Base-by-base conservation (phyloP, 345 rosid genomes). In the Eucalyptus tenuipes region DNA sequence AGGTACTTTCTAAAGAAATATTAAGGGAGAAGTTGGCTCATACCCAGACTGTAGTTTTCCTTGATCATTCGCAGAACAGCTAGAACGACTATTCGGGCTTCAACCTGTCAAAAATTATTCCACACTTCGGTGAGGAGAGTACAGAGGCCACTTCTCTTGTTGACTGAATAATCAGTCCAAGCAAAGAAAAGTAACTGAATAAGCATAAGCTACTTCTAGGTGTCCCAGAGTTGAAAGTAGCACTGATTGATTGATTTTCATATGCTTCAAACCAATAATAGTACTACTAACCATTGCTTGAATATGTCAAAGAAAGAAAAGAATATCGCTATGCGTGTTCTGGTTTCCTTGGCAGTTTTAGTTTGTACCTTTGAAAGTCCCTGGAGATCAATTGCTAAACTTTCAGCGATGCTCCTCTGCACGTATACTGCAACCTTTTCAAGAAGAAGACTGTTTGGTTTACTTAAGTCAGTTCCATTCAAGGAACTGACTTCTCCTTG, bases 21-120 rank as follows among this genome's bases (percentile, higher is more conserved):
- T 86, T 31, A 86, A 86, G 31, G 52, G 42, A 68, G 44, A 15
- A 85, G 88, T 79, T 8, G 37, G 88, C n/a, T 37, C 88, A 5
- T 89, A 96, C 99, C 98, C 90, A 88, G 88, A 86, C 89, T 88
- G 79, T 92, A 91, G 89, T 94, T 96, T 95, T 98, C 99, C 93
- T 96, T 97, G 90, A 97, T 95, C 99, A 96, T 96, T 86, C 95
- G 92, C 64, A 96, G 92, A 90, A 96, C 97, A 49, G 99, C 98
- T 79, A 98, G 95, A 91, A 97, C 95, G 89, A 98, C 95, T 80
- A 97, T 97, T 88, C 99, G 97, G 90, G 97, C 96, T 92, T 98
- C 99, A 90, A 96, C 95, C 99, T 98, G 94, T 91, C 89, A 81
- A 59, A 37, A 45, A 45, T 71, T 48, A 53, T 64, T 44, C 6